Percentiles rank a stretch among this genome's conserved stretches.
These are phyloP conservation scores for Neurospora sp. DNA, from an alignment of 495 filamentous ascomycete genomes.

Conservation along the genomic window DNA sequence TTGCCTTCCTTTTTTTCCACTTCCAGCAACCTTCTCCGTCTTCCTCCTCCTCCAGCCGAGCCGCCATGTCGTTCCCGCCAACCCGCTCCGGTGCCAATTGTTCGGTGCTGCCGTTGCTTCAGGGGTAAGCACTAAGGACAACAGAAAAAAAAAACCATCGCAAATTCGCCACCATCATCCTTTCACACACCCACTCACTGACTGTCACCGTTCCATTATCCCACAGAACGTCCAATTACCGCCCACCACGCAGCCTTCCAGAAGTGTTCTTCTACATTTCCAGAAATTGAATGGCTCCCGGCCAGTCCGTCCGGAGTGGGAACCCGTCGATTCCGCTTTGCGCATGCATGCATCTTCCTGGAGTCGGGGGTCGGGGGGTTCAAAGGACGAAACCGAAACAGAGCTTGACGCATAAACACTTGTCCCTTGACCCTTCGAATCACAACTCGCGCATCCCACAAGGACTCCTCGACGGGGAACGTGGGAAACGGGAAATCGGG, in stretches of 20 bases:
- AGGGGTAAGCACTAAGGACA: not conserved
- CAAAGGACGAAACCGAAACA: not conserved
- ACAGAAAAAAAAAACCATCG: not conserved
- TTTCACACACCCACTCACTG: not conserved
- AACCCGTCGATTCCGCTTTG: not conserved
- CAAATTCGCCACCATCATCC: not conserved
- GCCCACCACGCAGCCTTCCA: not conserved
- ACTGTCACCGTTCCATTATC: not conserved
- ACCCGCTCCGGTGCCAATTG: not conserved
- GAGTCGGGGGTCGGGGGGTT: not conserved
- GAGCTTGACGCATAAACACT: not conserved
- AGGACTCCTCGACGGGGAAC: not conserved
- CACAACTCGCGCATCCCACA: not conserved
- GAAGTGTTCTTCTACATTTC: not conserved
- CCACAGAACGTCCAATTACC: not conserved
- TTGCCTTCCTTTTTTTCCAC: not conserved
- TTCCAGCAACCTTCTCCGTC: not conserved
- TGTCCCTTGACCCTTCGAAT: not conserved
- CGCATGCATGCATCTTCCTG: not conserved
- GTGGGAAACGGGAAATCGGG: not conserved
- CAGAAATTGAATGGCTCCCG: not conserved
- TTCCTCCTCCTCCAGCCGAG: not conserved
- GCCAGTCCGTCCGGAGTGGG: not conserved
- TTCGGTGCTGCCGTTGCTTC: not conserved
- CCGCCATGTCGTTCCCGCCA: not conserved